A percentile compares a stretch with the other conserved stretches of the same genome.
Evolutionary conservation across 148 eudicot species (phyloP).

Genomic region (Fagopyrum esculentum): DNA sequence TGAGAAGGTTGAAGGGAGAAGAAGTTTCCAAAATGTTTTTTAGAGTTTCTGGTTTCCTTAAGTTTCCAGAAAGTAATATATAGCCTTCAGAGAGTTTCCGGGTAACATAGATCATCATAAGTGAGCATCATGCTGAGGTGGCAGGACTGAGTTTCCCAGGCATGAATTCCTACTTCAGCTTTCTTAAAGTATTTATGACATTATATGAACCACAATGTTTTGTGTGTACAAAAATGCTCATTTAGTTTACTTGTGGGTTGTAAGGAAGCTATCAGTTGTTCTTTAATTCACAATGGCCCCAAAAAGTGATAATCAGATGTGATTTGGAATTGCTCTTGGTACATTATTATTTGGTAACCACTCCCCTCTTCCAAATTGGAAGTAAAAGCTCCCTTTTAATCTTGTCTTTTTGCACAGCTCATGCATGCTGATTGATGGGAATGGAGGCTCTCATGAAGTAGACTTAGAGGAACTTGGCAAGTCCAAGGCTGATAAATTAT

Average conservation of each 20-base stretch:
- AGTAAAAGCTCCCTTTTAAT: neutral
- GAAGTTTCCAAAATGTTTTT: too few species aligned
- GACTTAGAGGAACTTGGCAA: constrained; percentile 43
- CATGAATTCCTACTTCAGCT: neutral
- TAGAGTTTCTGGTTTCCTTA: too few species aligned
- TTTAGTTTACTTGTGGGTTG: neutral
- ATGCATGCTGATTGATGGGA: constrained; percentile 52
- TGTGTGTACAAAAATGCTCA: neutral
- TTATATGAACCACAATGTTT: neutral
- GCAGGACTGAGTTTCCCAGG: neutral
- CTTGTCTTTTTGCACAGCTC: constrained; percentile 32
- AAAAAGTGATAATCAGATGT: neutral
- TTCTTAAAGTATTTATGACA: neutral
- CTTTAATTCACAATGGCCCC: too few species aligned
- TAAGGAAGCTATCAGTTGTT: neutral
- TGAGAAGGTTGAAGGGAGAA: too few species aligned
- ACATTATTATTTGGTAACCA: neutral
- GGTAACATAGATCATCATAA: too few species aligned
- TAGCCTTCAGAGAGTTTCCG: too few species aligned
- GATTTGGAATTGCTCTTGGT: neutral
- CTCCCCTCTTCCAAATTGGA: neutral
- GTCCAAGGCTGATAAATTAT: constrained; percentile 59
- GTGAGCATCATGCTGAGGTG: neutral
- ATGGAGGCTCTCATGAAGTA: constrained; percentile 56
- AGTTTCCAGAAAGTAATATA: too few species aligned